Base-by-base conservation (phyloP, 495 filamentous ascomycete genomes). In the Trichoderma asperelloides region DNA sequence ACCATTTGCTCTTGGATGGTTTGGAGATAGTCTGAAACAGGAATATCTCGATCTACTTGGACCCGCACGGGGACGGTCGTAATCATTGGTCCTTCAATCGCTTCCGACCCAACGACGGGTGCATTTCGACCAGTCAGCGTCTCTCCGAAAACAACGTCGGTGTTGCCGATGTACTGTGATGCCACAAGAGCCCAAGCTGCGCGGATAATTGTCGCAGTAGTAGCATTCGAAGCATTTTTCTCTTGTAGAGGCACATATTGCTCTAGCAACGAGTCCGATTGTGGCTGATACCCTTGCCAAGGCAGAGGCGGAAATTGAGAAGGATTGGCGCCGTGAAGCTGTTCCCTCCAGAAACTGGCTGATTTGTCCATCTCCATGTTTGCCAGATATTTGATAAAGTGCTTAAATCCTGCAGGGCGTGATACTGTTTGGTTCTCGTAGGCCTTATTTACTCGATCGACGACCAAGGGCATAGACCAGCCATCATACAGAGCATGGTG, bases 401-500 rank as follows among this genome's bases (percentile, higher is more conserved):
- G 70, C 69, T 75, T 77, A 72, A 82, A 82, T 13, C 78, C 74
- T 16, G 78, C 73, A 6, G 78, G 78, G 74, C 84, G 82, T 66
- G 80, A 83, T 0, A 71, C 71, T 11, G 66, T 15, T 6, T 72
- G 70, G 15, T 72, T 71, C 6, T 69, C 65, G 60, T 80, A 82
- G 8, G 74, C 71, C 8, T 71, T 71, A 63, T 81, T 81, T 25
- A 88, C 81, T 65, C 83, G 77, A 18, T 86, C 76, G 7, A 88
- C 76, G 15, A 89, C 77, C 0, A 88, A 70, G 7, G 80, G 78
- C 73, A 87, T 80, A 9, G 82, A 86, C 85, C 87, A 89, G 21
- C 87, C 87, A 65, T 91, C 88, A 67, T 90, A 92, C 2, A 91
- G 71, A 1, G 84, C 84, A 66, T 91, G 88, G 68, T 90, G 88